A percentile compares a stretch with the other conserved stretches of the same genome.
Evolutionary conservation across 2,329 filamentous ascomycete genomes (phyloP).

Genomic region (Helicocarpus griseus): DNA sequence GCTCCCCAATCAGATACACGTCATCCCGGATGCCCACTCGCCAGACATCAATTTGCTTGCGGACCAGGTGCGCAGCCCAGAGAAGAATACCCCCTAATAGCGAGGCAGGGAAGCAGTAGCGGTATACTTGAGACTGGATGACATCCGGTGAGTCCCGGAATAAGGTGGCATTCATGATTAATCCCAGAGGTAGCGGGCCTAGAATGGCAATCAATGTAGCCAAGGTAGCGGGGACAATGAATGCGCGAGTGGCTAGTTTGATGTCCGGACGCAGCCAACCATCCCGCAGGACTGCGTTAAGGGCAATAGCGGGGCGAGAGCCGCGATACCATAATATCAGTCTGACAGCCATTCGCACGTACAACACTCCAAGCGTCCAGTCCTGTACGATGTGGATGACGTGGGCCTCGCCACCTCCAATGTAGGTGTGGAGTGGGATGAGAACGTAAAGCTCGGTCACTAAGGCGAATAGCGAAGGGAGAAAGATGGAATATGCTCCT

Average conservation of each 20-base stretch:
- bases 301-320: conserved; percentile 62
- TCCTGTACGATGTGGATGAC: conserved; percentile 76
- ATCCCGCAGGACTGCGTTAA: conserved; percentile 61
- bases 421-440: conserved; percentile 75
- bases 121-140: conserved; percentile 40
- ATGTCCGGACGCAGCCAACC: conserved; percentile 75
- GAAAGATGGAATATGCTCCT: conserved; percentile 60
- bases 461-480: conserved; percentile 70
- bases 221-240: conserved; percentile 65
- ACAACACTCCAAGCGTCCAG: conserved; percentile 88
- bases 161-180: conserved; percentile 37
- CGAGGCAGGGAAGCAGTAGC: conserved; percentile 65
- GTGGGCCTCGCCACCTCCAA: conserved; percentile 32
- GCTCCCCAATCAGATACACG: conserved; percentile 89
- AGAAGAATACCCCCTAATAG: conserved; percentile 45
- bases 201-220: conserved; percentile 54
- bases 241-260: conserved; percentile 68
- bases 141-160: conserved; percentile 23
- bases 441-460: conserved; percentile 82
- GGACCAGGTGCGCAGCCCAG: conserved; percentile 28
- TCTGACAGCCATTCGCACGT: conserved; percentile 68
- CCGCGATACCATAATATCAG: conserved; percentile 59
- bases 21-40: conserved; percentile 78
- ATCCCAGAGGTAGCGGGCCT: conserved; percentile 54
- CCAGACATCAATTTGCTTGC: conserved; percentile 61